phyloP scores from a whole-genome alignment of 495 filamentous ascomycete genomes.

The Xeromyces bisporus region DNA sequence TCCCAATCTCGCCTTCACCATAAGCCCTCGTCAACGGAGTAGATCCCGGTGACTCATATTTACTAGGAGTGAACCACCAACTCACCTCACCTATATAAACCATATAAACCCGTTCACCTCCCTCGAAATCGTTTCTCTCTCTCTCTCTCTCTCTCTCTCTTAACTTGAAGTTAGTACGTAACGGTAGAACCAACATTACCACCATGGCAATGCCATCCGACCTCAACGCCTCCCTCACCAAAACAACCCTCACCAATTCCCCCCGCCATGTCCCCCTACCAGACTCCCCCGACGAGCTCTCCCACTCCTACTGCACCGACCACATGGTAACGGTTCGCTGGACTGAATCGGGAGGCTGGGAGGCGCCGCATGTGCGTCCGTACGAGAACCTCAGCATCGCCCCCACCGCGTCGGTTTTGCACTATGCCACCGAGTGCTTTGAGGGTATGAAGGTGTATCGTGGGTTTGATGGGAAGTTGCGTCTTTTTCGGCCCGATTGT shows the following conservation, averaged over 20 bases:
- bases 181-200: no score
- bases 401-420: constrained; percentile 69
- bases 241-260: constrained; percentile 44
- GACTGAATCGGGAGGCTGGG: constrained; percentile 54
- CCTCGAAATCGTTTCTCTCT: no score
- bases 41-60: no score
- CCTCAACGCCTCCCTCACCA: constrained; percentile 61
- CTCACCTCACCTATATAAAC: no score
- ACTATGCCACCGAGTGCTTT: constrained; percentile 89
- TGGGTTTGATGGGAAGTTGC: constrained; percentile 62
- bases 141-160: no score
- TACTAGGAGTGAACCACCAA: no score
- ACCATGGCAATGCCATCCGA: no score
- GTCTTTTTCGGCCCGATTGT: constrained; percentile 67
- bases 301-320: constrained; percentile 56
- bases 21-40: no score
- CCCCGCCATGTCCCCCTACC: constrained; percentile 52
- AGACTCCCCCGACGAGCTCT: constrained; percentile 32
- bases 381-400: constrained; percentile 67
- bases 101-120: no score
- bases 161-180: no score
- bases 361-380: constrained; percentile 57
- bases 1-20: no score
- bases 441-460: constrained; percentile 83
- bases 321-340: constrained; percentile 76